These are phyloP conservation scores for Pichia nanzhaoensis DNA, from an alignment of 805 yeast species.

Conservation along the genomic window DNA sequence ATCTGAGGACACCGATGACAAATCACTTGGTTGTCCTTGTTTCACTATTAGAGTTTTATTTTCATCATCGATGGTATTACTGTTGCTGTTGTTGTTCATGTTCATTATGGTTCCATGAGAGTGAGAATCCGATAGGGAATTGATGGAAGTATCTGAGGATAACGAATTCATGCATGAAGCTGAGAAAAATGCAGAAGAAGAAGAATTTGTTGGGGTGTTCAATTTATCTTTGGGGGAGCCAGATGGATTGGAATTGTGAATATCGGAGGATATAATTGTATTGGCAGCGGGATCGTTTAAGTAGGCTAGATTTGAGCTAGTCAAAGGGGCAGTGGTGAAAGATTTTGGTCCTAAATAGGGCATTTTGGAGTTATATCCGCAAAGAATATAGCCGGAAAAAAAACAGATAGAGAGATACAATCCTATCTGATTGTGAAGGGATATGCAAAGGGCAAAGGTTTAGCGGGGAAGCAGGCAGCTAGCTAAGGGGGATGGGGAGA, in stretches of 20 bases:
- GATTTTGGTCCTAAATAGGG: slow-evolving; percentile 32
- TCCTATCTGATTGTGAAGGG: no score
- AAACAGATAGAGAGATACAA: no score
- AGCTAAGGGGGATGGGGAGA: no score
- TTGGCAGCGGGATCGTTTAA: slow-evolving; percentile 17
- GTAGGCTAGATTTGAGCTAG: slow-evolving; percentile 27
- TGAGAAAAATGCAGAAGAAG: slow-evolving; percentile 20
- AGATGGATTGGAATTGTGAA: no score
- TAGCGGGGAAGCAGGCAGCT: no score
- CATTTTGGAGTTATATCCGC: slow-evolving; percentile 15
- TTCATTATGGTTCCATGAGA: slow-evolving; percentile 11
- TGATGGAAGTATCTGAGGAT: slow-evolving; percentile 5
- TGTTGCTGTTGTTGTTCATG: not conserved
- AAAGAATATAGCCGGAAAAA: no score
- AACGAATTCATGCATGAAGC: slow-evolving; percentile 17
- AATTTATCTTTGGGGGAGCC: not conserved
- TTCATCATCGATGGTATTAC: slow-evolving; percentile 18
- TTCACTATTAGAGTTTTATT: slow-evolving; percentile 20
- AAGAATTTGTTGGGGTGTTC: slow-evolving; percentile 3
- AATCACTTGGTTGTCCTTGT: no score
- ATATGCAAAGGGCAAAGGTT: no score
- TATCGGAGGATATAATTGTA: not conserved
- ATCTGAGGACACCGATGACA: no score
- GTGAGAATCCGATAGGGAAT: slow-evolving; percentile 5
- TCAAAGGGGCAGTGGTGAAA: slow-evolving; percentile 31